Evolutionary conservation across 768 basidiomycete genomes (phyloP).

Genomic region (Boletus subparvulus): DNA sequence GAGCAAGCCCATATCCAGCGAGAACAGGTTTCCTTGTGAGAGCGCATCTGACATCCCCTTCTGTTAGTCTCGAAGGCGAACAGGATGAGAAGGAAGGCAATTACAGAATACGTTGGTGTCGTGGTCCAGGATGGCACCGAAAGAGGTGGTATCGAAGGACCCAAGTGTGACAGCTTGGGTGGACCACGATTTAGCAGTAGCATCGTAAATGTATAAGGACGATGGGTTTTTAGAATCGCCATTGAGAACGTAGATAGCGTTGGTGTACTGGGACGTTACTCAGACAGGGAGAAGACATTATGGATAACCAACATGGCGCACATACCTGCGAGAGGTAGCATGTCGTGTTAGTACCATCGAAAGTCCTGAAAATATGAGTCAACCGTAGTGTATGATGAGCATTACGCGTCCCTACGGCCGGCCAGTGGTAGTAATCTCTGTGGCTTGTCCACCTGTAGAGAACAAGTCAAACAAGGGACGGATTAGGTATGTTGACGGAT

Average conservation of each 20-base stretch:
- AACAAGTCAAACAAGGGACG: neutral
- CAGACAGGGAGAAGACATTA: neutral
- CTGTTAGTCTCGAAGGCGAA: slow-evolving; percentile 6
- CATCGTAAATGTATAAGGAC: slow-evolving; percentile 80
- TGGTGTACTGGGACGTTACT: slow-evolving; percentile 57
- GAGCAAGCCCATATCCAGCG: slow-evolving; percentile 67
- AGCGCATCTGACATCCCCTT: slow-evolving; percentile 54
- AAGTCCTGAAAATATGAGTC: slow-evolving; percentile 46
- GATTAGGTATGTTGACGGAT: neutral
- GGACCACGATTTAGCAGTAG: slow-evolving; percentile 70
- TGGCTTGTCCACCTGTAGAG: slow-evolving; percentile 37
- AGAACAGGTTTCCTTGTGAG: slow-evolving; percentile 62
- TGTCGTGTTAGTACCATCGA: slow-evolving; percentile 59
- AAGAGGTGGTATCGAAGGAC: slow-evolving; percentile 60
- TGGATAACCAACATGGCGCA: neutral
- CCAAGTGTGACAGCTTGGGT: slow-evolving; percentile 59
- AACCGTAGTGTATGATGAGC: neutral
- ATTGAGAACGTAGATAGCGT: slow-evolving; percentile 82
- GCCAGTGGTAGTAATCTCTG: slow-evolving; percentile 70
- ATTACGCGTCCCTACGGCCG: slow-evolving; percentile 60
- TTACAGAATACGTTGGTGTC: slow-evolving; percentile 91
- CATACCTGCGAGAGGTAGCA: slow-evolving; percentile 73
- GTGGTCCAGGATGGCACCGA: slow-evolving; percentile 81
- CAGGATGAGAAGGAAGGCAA: neutral
- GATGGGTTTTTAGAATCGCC: slow-evolving; percentile 70